These are phyloP conservation scores for Neoboletus magnificus DNA, from an alignment of 768 basidiomycete species.

Conservation along the genomic window DNA sequence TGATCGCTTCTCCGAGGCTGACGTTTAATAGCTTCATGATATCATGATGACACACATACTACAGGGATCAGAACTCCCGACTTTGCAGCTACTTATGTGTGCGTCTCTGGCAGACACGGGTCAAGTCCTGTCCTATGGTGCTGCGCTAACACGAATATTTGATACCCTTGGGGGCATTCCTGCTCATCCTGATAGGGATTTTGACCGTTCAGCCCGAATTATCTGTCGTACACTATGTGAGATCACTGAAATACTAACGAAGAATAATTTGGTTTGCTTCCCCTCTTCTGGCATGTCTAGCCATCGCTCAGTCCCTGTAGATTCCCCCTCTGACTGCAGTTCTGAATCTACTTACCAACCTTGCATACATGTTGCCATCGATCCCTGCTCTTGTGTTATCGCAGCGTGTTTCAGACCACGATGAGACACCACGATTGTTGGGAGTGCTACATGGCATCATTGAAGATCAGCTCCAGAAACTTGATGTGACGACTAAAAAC, in stretches of 20 bases:
- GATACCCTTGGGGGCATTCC: constrained; percentile 27
- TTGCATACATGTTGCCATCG: constrained; percentile 48
- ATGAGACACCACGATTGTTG: constrained; percentile 36
- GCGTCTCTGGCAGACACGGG: constrained; percentile 26
- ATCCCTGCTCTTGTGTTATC: constrained; percentile 42
- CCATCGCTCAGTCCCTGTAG: constrained; percentile 32
- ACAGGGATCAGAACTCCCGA: constrained; percentile 36
- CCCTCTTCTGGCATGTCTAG: neutral
- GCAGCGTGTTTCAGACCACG: constrained; percentile 19
- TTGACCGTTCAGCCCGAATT: constrained; percentile 16
- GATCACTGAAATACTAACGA: constrained; percentile 38
- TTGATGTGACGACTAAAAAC: constrained; percentile 28
- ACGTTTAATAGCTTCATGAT: constrained; percentile 47
- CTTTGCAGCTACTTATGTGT: constrained; percentile 53
- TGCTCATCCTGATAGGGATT: constrained; percentile 17
- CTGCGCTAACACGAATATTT: constrained; percentile 39
- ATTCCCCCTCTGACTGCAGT: constrained; percentile 45
- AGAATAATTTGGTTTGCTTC: constrained; percentile 40
- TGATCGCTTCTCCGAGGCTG: neutral
- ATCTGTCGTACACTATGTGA: constrained; percentile 38
- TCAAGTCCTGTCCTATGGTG: constrained; percentile 37
- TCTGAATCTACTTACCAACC: constrained; percentile 48
- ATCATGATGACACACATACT: constrained; percentile 58
- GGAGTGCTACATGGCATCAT: constrained; percentile 42
- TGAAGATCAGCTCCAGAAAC: constrained; percentile 35